Evolutionary conservation across 352 stramenopile genomes (phyloP), one percentile per base, ranked within the genome.

Genomic region (Phytopythium delawarense): DNA sequence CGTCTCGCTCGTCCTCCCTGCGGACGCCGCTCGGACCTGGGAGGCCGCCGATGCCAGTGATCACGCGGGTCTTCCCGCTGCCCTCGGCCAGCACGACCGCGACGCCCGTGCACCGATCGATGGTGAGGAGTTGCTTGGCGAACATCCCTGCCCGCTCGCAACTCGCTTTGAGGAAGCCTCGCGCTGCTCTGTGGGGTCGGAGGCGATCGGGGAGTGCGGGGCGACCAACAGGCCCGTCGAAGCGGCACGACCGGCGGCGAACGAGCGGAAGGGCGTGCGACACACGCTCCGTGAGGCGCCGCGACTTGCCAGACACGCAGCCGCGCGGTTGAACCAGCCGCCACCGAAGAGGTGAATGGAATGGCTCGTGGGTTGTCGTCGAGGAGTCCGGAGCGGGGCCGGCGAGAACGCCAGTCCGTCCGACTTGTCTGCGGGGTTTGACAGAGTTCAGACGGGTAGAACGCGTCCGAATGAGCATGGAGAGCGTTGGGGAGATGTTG

Each of bases 121-220:
- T 74, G 48, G 66, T 69, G 42, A 69, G 37, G 37, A 76, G 64
- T 49, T 76, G 70, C 54, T 71, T 74, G 18, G 66, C 56, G 61
- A 76, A 76, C 70, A 74, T 76, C 11, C 23, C 35, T 61, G 48
- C 15, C 15, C 28, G 23, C 37, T 4, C 34, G 23, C 15, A 6
- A 21, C n/a, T 37, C 6, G 46, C 46, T 21, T 2, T 32, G 23
- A 2, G 20, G 23, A 54, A 35, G 42, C 5, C 8, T 25, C 7
- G 5, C 5, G 7, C n/a, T 25, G 18, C 7, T 48, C 15, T 48
- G 15, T 9, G 42, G 18, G 42, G 42, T 13, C 42, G 18, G 20
- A 48, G 42, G 20, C 20, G 42, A 48, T 48, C 42, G 42, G 16
- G n/a, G 42, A 48, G 42, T 48, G 42, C 7, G 18, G n/a, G n/a